Percentiles rank a stretch among this genome's conserved stretches.
Evolutionary conservation across 768 basidiomycete species (phyloP).

Genomic region (Pulveroboletus sp.): DNA sequence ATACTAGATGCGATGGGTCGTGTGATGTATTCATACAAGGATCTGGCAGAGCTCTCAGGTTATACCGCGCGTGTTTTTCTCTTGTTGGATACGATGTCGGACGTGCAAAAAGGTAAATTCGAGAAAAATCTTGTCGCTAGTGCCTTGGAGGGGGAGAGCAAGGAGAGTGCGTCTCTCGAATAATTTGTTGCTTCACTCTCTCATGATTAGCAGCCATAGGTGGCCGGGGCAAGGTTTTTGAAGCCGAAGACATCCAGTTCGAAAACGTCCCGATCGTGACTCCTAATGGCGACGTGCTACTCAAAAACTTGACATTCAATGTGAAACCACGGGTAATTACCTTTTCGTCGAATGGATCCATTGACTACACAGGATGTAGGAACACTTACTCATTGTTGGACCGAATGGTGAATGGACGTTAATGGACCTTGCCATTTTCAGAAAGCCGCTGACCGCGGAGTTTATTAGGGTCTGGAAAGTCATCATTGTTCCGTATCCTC

Average conservation of each 20-base stretch:
- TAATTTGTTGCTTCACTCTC: not conserved
- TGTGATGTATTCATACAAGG: slow-evolving; percentile 97
- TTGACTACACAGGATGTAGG: slow-evolving; percentile 39
- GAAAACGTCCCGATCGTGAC: slow-evolving; percentile 94
- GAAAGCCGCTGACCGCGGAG: not conserved
- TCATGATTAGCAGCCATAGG: slow-evolving; percentile 57
- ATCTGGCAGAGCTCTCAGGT: slow-evolving; percentile 92
- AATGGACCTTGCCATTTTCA: not conserved
- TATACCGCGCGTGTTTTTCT: slow-evolving; percentile 91
- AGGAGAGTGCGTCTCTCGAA: slow-evolving; percentile 52
- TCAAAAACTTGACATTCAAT: slow-evolving; percentile 81
- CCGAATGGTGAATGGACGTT: slow-evolving; percentile 77
- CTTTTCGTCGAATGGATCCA: not conserved
- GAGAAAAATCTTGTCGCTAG: slow-evolving; percentile 85
- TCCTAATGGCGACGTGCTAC: slow-evolving; percentile 91
- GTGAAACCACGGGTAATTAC: slow-evolving; percentile 75
- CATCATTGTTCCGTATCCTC: slow-evolving; percentile 91
- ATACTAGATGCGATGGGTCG: slow-evolving; percentile 85
- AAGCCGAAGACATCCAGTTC: slow-evolving; percentile 88
- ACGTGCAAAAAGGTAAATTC: slow-evolving; percentile 79
- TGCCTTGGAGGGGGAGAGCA: slow-evolving; percentile 70
- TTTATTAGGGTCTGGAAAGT: slow-evolving; percentile 79
- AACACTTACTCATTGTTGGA: slow-evolving; percentile 91
- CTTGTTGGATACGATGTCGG: slow-evolving; percentile 87
- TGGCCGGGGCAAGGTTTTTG: slow-evolving; percentile 74